Conservation (phyloP, 2,329 filamentous ascomycete genomes). For the Penicillium sp. region DNA sequence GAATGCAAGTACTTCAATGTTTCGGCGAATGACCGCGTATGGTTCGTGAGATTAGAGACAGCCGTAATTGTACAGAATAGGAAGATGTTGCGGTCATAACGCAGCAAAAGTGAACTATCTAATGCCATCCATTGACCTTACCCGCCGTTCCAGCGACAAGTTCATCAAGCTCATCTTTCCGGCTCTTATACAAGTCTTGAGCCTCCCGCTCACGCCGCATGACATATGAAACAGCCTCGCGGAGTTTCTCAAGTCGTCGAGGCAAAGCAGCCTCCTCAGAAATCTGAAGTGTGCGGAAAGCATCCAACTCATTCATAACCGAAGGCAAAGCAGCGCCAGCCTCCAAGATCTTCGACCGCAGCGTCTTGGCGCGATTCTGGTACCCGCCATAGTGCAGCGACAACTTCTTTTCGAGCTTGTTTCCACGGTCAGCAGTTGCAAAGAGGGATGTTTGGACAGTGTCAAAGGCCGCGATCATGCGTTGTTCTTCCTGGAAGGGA, state of each 20-base stretch:
- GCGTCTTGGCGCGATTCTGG: constrained; percentile 74
- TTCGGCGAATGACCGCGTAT: not conserved
- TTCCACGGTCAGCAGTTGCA: constrained; percentile 70
- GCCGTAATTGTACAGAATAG: constrained; percentile 9
- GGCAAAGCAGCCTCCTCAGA: constrained; percentile 74
- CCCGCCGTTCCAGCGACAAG: constrained; percentile 44
- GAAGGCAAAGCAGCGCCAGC: constrained; percentile 71
- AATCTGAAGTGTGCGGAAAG: constrained; percentile 70
- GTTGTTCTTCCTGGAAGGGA: constrained; percentile 51
- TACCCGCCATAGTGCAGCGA: constrained; percentile 83
- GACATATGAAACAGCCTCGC: constrained; percentile 79
- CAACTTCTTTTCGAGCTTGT: constrained; percentile 93
- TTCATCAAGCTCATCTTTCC: constrained; percentile 71
- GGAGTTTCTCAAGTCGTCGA: constrained; percentile 66
- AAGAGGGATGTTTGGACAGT: constrained; percentile 70
- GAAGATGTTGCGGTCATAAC: constrained; percentile 6
- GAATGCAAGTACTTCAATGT: not conserved
- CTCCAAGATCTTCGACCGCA: constrained; percentile 74
- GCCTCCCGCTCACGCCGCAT: constrained; percentile 81
- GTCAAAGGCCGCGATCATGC: constrained; percentile 70
- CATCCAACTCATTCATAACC: constrained; percentile 66
- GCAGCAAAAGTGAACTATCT: constrained; percentile 14
- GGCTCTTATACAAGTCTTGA: constrained; percentile 75
- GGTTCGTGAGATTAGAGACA: constrained; percentile 8
- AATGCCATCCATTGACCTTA: constrained; percentile 41